phyloP scores from a whole-genome alignment of 768 basidiomycete genomes.

The Nevesoporus exiguus region DNA sequence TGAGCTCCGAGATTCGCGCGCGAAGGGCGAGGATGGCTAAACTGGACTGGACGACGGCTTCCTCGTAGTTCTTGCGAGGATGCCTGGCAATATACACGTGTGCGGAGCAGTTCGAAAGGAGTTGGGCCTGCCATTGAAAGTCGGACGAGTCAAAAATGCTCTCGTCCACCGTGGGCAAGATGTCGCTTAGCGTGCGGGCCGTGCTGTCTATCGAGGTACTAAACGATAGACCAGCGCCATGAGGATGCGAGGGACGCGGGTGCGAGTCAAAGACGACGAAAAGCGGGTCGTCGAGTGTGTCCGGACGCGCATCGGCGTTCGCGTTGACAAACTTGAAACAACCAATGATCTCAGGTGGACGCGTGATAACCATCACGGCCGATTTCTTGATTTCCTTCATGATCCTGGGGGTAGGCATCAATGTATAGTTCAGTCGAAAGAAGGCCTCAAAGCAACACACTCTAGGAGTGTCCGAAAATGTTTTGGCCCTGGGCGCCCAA shows the following conservation, averaged over 20 bases:
- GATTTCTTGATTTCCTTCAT: constrained; percentile 19
- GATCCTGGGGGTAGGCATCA: constrained; percentile 14
- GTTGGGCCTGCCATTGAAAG: constrained; percentile 63
- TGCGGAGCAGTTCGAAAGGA: constrained; percentile 57
- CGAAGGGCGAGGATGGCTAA: constrained; percentile 43
- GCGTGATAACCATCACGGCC: constrained; percentile 54
- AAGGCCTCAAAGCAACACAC: constrained; percentile 14
- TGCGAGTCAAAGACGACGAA: constrained; percentile 70
- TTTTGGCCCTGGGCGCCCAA: constrained; percentile 35
- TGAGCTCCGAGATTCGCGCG: constrained; percentile 39
- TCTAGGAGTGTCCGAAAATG: constrained; percentile 34
- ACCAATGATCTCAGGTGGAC: constrained; percentile 66
- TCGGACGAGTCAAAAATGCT: constrained; percentile 38
- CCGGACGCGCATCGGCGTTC: neutral
- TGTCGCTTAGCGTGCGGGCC: constrained; percentile 41
- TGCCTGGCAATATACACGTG: constrained; percentile 47
- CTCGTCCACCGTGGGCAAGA: constrained; percentile 47
- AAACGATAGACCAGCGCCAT: constrained; percentile 59
- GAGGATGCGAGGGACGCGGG: constrained; percentile 53
- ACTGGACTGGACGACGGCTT: constrained; percentile 47
- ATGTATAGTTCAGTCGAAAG: neutral
- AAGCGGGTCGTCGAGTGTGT: constrained; percentile 24
- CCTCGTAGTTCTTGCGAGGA: constrained; percentile 21
- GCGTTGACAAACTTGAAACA: constrained; percentile 38
- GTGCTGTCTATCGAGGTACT: constrained; percentile 43